Conservation (phyloP, 768 basidiomycete species). For the Lactarius indigo region DNA sequence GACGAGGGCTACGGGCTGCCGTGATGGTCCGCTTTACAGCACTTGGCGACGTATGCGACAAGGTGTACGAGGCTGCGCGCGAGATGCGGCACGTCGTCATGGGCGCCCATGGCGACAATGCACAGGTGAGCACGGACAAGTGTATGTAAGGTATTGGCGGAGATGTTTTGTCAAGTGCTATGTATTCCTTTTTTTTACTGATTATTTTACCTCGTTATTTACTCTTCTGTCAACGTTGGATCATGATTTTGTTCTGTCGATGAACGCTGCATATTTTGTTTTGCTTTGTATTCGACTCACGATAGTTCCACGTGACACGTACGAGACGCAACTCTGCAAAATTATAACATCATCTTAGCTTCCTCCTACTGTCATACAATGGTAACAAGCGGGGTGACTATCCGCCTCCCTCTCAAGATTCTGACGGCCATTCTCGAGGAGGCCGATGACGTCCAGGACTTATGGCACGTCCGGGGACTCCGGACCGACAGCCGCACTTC, state of each 20-base stretch:
- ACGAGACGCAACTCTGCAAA: too few species aligned
- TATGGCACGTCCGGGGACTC: background rate
- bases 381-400: background rate
- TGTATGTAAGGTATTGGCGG: too few species aligned
- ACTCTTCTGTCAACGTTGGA: too few species aligned
- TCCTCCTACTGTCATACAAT: too few species aligned
- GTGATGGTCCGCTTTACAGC: conserved; percentile 40
- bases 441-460: background rate
- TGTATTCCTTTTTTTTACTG: too few species aligned
- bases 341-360: too few species aligned
- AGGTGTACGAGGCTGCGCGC: conserved; percentile 42
- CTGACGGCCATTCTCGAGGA: background rate
- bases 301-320: too few species aligned
- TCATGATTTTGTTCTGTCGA: too few species aligned
- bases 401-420: background rate
- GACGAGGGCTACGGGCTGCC: conserved; percentile 37
- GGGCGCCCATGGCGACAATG: conserved; percentile 49
- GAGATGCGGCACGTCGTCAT: conserved; percentile 38
- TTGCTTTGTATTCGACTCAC: too few species aligned
- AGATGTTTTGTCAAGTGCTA: too few species aligned
- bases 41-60: conserved; percentile 45
- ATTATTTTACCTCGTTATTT: too few species aligned
- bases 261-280: too few species aligned
- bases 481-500: background rate
- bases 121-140: conserved; percentile 54